A percentile compares a stretch with the other conserved stretches of the same genome.
phyloP scores from a whole-genome alignment of 148 eudicot species.

The Diospyros kaki region DNA sequence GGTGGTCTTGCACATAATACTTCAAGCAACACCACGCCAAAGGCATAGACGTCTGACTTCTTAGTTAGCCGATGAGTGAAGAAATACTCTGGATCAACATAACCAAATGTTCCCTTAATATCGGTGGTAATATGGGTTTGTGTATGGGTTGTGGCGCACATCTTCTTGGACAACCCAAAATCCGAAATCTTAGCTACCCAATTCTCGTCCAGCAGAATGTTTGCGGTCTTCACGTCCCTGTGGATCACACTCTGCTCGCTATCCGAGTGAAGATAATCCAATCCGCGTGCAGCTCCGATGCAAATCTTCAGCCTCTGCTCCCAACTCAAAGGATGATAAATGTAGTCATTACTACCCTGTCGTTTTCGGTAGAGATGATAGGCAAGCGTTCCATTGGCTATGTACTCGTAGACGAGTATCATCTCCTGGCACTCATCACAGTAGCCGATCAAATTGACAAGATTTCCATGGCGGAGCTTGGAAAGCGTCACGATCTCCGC shows the following conservation, averaged over 20 bases:
- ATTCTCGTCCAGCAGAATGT: conserved; percentile 29
- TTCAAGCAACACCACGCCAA: conserved; percentile 33
- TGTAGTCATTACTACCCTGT: not conserved
- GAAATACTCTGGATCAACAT: conserved; percentile 30
- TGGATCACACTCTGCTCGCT: conserved; percentile 22
- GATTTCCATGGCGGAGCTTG: not conserved
- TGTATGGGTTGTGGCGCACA: not conserved
- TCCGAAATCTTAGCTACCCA: conserved; percentile 28
- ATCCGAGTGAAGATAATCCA: conserved; percentile 26
- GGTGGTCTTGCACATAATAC: conserved; percentile 22
- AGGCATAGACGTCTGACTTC: conserved; percentile 25
- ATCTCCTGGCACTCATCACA: not conserved
- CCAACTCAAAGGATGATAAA: conserved; percentile 23
- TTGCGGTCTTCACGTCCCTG: conserved; percentile 27
- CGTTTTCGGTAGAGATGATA: not conserved
- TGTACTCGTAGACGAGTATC: conserved; percentile 1
- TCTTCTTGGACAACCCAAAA: conserved; percentile 26
- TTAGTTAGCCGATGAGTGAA: conserved; percentile 19
- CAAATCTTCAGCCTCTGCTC: conserved; percentile 20
- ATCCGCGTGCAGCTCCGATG: conserved; percentile 27
- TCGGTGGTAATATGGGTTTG: conserved; percentile 19
- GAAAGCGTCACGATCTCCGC: conserved; percentile 8
- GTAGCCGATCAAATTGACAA: conserved; percentile 2
- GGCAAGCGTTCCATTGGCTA: not conserved
- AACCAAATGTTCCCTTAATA: conserved; percentile 29